phyloP scores from a whole-genome alignment of 179 eudicot species.

The Vitellaria paradoxa region DNA sequence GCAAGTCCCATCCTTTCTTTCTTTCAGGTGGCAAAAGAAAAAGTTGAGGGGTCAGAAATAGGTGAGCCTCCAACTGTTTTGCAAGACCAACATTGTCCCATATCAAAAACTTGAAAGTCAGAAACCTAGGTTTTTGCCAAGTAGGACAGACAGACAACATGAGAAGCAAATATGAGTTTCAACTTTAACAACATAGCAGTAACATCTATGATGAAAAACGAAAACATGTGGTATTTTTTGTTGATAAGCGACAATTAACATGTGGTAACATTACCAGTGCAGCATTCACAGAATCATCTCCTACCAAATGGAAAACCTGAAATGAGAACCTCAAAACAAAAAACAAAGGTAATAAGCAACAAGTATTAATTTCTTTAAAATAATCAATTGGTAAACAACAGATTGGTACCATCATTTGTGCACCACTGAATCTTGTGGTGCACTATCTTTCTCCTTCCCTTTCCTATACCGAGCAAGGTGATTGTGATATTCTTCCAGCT shows the following conservation, averaged over 20 bases:
- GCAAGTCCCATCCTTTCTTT: not conserved
- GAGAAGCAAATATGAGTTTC: not conserved
- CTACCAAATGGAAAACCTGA: constrained; percentile 4
- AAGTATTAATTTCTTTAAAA: not conserved
- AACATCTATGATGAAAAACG: not conserved
- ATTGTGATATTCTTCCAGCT: constrained; percentile 81
- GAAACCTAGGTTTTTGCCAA: not conserved
- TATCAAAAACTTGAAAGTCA: not conserved
- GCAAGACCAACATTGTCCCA: not conserved
- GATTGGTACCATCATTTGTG: constrained; percentile 25
- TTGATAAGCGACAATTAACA: no score
- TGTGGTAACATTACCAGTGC: not conserved
- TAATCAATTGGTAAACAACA: not conserved
- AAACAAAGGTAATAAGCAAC: not conserved
- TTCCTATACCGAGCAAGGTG: constrained; percentile 61
- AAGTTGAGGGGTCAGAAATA: not conserved
- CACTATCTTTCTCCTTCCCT: constrained; percentile 43
- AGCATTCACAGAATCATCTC: not conserved
- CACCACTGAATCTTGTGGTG: constrained; percentile 21
- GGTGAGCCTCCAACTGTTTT: not conserved
- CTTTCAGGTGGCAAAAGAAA: not conserved
- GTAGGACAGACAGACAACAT: not conserved
- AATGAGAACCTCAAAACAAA: not conserved
- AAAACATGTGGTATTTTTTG: no score
- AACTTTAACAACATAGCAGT: not conserved